Percentiles rank a stretch among this genome's conserved stretches.
phyloP scores from a whole-genome alignment of 345 rosid species.

The Gossypium raimondii region DNA sequence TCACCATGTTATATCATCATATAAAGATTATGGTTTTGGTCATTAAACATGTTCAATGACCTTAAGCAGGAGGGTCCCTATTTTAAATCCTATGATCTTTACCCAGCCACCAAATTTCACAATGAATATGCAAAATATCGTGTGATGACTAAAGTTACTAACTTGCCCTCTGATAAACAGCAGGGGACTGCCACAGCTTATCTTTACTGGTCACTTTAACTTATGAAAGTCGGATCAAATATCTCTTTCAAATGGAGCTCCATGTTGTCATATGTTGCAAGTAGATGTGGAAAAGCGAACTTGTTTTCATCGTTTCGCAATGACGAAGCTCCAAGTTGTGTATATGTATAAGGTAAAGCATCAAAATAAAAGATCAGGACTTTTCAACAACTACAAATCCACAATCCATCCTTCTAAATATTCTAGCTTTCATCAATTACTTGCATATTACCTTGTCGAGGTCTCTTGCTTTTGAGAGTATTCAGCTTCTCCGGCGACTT shows the following conservation, averaged over 20 bases:
- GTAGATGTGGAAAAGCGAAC: not conserved
- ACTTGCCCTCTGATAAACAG: not conserved
- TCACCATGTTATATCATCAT: not conserved
- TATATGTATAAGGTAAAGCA: not conserved
- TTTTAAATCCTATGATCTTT: not conserved
- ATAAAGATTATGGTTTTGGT: not conserved
- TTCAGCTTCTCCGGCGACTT: slow-evolving; percentile 79
- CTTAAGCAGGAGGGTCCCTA: not conserved
- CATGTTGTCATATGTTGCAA: not conserved
- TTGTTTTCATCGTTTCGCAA: not conserved
- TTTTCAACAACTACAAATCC: not conserved
- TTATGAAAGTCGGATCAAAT: not conserved
- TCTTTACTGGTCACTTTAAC: not conserved
- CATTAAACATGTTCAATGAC: not conserved
- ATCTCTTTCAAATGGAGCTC: not conserved
- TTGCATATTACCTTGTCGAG: slow-evolving; percentile 47
- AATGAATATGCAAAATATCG: not conserved
- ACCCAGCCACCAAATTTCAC: not conserved
- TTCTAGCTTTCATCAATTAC: not conserved
- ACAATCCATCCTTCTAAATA: not conserved
- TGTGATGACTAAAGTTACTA: not conserved
- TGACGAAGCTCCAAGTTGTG: not conserved
- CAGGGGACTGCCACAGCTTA: not conserved
- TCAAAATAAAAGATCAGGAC: not conserved
- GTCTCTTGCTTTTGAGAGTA: slow-evolving; percentile 54